Evolutionary conservation across 805 yeast species (phyloP), one percentile per base, ranked within the genome.

Genomic region (Teunomyces pallodes): DNA sequence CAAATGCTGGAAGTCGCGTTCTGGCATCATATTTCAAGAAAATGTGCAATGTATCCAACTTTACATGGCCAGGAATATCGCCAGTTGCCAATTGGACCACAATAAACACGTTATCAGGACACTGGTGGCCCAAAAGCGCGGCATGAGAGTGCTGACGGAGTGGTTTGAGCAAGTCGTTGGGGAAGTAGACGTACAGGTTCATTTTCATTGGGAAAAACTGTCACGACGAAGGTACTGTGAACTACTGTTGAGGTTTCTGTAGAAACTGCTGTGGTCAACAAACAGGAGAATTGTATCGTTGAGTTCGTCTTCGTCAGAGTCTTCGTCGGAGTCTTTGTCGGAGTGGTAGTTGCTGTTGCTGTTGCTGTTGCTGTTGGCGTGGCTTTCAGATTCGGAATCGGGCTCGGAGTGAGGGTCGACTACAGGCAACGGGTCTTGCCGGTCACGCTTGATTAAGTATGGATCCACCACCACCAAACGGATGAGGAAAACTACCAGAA

Each of bases 161-260:
- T 29, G 41, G 41, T 39, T 48, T 51, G 35, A 57, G 45, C 36
- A 69, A 49, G 53, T 70, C 74, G 13, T 50, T 51, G 1, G 77
- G 75, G 31, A 72, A 63, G 49, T 68, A 73, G 14, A 73, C 52
- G 42, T 67, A 66, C 6, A 20, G 6, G 36, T 47, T 52, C 39
- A 48, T 60, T 59, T 63, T 60, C 59, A 64, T 64, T 54, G 57
- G 30, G 68, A 54, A 43, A 70, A 66, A 46, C 77, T 72, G 53
- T 73, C 77, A 45, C 77, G 53, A 44, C 77, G 53, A 24, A 72
- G 54, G 49, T 69, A 71, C 53, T 70, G 77, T 2, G 75, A 69
- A 54, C 76, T 72, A 53, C 67, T 72, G 57, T 73, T 72, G 44
- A 70, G 58, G 46, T 63, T 56, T 43, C 58, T 50, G 56, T 62